Conservation (phyloP, 1,284 basidiomycete genomes). For the Heterobasidion occidentale region DNA sequence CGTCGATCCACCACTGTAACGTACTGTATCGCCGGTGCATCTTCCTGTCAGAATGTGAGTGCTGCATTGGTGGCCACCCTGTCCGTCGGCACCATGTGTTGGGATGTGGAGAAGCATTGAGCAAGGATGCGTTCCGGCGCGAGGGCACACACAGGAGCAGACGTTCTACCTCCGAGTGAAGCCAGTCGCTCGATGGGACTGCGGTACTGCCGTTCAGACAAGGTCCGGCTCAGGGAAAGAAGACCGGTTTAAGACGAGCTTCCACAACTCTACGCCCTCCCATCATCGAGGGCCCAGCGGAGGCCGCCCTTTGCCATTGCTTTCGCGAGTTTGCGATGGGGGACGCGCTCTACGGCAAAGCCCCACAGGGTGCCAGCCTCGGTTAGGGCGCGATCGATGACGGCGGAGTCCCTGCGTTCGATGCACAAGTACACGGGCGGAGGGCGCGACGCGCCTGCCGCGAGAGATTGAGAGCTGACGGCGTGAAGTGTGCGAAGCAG, state of each 20-base stretch:
- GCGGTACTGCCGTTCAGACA: background rate
- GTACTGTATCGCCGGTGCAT: background rate
- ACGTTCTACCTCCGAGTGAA: no score
- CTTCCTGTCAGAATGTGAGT: no score
- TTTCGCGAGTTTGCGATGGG: conserved; percentile 51
- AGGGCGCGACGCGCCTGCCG: conserved; percentile 13
- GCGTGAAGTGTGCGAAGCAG: conserved; percentile 63
- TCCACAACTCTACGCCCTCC: conserved; percentile 75
- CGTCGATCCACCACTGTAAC: conserved; percentile 31
- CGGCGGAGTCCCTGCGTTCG: conserved; percentile 66
- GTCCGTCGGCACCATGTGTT: no score
- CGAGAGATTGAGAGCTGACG: conserved; percentile 33
- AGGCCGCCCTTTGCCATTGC: conserved; percentile 51
- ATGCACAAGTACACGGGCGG: conserved; percentile 64
- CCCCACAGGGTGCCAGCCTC: conserved; percentile 41
- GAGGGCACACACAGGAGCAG: no score
- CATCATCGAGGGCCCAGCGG: conserved; percentile 63
- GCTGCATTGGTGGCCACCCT: no score
- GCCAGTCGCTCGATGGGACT: no score
- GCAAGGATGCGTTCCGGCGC: no score
- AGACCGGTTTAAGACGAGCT: conserved; percentile 22
- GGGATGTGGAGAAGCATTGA: no score
- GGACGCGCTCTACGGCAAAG: conserved; percentile 53
- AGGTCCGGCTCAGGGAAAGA: background rate
- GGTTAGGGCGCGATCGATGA: conserved; percentile 54